Percentiles rank a stretch among this genome's conserved stretches.
phyloP scores from a whole-genome alignment of 148 eudicot genomes.

The Oxyria digyna region DNA sequence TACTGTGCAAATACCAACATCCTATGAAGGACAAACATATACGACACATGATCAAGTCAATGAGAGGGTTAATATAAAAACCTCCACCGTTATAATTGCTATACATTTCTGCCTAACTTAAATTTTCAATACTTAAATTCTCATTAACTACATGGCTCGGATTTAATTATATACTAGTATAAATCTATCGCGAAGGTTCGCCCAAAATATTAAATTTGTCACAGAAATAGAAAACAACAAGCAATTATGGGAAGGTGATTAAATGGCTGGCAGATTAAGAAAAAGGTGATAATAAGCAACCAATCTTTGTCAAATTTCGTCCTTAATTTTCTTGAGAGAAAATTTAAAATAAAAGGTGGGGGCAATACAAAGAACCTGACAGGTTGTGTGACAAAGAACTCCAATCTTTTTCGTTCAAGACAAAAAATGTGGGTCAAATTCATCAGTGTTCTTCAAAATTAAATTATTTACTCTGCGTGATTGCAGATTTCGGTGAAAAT shows the following conservation, averaged over 20 bases:
- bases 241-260: not conserved
- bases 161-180: not conserved
- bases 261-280: not conserved
- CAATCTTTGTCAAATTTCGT: not conserved
- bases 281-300: not conserved
- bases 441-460: conserved; percentile 11
- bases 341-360: not conserved
- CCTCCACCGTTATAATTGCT: not conserved
- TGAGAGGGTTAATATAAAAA: not conserved
- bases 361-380: conserved; percentile 35
- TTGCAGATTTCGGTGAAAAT: conserved; percentile 56
- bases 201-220: not conserved
- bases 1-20: not conserved
- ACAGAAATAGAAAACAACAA: not conserved
- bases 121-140: not conserved
- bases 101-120: not conserved
- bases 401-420: conserved; percentile 42
- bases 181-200: not conserved
- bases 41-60: not conserved
- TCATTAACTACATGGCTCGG: not conserved
- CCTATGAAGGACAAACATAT: conserved; percentile 6
- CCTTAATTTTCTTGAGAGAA: not conserved
- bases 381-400: conserved; percentile 25
- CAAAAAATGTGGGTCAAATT: conserved; percentile 58
- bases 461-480: not conserved